Evolutionary conservation across 495 filamentous ascomycete species (phyloP).

Genomic region (Aspergillus wentii): DNA sequence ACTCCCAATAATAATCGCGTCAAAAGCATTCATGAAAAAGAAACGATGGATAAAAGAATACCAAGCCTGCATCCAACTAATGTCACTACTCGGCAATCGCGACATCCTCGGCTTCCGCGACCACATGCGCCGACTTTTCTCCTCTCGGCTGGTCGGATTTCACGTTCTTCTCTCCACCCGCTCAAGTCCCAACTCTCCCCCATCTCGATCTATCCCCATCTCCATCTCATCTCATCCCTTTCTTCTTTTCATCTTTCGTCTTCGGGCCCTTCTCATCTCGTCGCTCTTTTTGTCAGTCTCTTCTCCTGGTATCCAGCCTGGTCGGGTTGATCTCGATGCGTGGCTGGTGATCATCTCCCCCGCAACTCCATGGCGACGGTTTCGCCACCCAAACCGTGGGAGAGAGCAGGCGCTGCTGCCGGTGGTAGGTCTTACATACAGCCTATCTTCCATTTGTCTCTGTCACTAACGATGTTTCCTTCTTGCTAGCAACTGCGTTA

Average conservation of each 20-base stretch:
- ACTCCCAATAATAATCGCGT: too few species aligned
- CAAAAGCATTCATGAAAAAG: too few species aligned
- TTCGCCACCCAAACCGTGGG: slow-evolving; percentile 96
- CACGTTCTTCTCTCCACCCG: slow-evolving; percentile 1
- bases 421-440: slow-evolving; percentile 44
- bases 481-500: slow-evolving; percentile 30
- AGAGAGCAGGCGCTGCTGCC: slow-evolving; percentile 64
- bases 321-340: slow-evolving; percentile 24
- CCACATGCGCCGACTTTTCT: neutral
- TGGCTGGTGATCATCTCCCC: slow-evolving; percentile 19
- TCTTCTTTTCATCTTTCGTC: neutral
- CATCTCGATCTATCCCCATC: slow-evolving; percentile 3
- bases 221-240: slow-evolving; percentile 2
- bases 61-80: too few species aligned
- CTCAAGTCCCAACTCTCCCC: slow-evolving; percentile 3
- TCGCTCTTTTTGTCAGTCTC: slow-evolving; percentile 11
- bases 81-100: too few species aligned
- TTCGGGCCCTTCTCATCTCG: slow-evolving; percentile 10
- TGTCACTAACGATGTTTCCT: neutral
- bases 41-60: too few species aligned
- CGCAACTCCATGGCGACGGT: slow-evolving; percentile 45
- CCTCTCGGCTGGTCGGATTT: neutral
- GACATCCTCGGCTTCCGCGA: slow-evolving; percentile 5
- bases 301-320: slow-evolving; percentile 2
- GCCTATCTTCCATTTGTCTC: slow-evolving; percentile 1